Base-by-base conservation (phyloP, 805 yeast species). In the Kodamaea kakaduensis region DNA sequence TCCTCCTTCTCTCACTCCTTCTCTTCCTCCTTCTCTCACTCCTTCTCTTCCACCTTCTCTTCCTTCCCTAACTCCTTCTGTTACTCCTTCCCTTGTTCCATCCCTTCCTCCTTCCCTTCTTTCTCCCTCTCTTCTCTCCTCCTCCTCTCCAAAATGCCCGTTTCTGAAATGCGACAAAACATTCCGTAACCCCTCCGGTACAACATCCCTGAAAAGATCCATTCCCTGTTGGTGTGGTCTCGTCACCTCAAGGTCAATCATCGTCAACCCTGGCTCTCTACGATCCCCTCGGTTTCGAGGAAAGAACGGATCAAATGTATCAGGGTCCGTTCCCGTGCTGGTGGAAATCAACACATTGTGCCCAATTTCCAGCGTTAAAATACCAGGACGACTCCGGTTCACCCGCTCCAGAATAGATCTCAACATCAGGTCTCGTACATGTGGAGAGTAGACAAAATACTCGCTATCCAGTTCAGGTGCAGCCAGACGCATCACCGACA, bases 301-400 rank as follows among this genome's bases (percentile, higher is more conserved):
- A 32, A 16, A 21, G 12, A 10, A 15, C 24, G 19, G 27, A 14
- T 26, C 31, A 24, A 29, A 28, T n/a, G n/a, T n/a, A n/a, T n/a
- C n/a, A 4, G 32, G 33, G 9, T 26, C 26, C 3, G 17, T 22
- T 6, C 36, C 15, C 51, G 38, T 6, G 55, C 52, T 34, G 54
- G 62, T 40, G 51, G 48, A 26, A 10, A 53, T 53, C 50, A 6
- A 26, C 25, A 63, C 54, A 23, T 58, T 59, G 34, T 60, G 69
- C n/a, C 59, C 45, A 13, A 58, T 64, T 27, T 64, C 69, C 14
- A 58, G 65, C 9, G 58, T 61, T 23, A 64, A 47, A 7, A 66
- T 61, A 20, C 51, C 56, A 3, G 71, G 71, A 21, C 64, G 51
- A 7, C 44, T 35, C 9, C 59, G 32, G 35, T 59, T 62, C 3